Evolutionary conservation across 2,329 filamentous ascomycete species (phyloP).

Genomic region (Clonostachys byssicola): DNA sequence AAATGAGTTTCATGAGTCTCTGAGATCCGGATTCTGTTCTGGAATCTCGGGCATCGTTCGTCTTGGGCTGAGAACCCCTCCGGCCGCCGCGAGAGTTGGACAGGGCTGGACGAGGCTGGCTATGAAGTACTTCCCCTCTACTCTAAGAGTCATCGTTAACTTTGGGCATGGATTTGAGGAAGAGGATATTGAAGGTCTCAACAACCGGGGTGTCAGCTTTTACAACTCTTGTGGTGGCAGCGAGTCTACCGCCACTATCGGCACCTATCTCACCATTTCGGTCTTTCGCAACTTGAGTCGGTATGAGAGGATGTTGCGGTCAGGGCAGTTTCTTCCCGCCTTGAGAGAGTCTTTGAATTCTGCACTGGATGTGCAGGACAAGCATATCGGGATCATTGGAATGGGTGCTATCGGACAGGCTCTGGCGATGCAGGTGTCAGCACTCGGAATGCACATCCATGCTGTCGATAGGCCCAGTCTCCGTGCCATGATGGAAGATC

Average conservation of each 20-base stretch:
- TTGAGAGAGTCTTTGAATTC: slow-evolving; percentile 12
- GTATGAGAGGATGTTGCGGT: slow-evolving; percentile 20
- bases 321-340: too few relatives aligned
- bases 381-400: slow-evolving; percentile 38
- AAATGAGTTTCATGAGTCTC: slow-evolving; percentile 6
- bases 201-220: slow-evolving; percentile 39
- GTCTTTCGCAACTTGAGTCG: slow-evolving; percentile 36
- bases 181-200: slow-evolving; percentile 32
- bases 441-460: slow-evolving; percentile 33
- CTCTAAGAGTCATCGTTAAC: slow-evolving; percentile 8
- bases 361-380: slow-evolving; percentile 27
- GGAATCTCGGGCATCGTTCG: slow-evolving; percentile 7
- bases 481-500: too few relatives aligned
- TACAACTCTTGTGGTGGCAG: slow-evolving; percentile 49
- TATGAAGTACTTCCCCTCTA: slow-evolving; percentile 6
- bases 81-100: slow-evolving; percentile 3
- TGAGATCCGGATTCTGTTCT: slow-evolving; percentile 6
- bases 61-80: slow-evolving; percentile 9
- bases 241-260: slow-evolving; percentile 44
- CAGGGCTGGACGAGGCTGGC: slow-evolving; percentile 5
- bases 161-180: slow-evolving; percentile 8
- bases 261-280: slow-evolving; percentile 20
- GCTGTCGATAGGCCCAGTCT: slow-evolving; percentile 16
- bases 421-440: slow-evolving; percentile 21
- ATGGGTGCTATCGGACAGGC: slow-evolving; percentile 32